Evolutionary conservation across 1,139 yeast genomes (phyloP).

Genomic region (Scheffersomyces segobiensis): DNA sequence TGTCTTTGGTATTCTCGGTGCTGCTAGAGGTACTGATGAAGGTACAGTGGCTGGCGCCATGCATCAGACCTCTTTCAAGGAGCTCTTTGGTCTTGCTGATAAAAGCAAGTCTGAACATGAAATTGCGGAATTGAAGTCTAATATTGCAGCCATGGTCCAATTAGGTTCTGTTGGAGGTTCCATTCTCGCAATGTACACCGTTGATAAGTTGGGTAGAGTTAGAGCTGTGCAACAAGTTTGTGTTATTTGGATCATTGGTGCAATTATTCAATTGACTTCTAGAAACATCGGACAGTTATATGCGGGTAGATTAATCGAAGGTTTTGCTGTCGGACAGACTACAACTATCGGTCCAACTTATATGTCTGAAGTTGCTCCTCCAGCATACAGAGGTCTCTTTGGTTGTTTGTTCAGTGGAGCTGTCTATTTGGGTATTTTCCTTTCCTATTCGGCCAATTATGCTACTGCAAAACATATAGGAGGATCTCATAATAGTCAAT

Average conservation of each 20-base stretch:
- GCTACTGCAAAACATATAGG: slow-evolving; percentile 38
- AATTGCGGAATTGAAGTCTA: slow-evolving; percentile 51
- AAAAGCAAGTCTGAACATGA: slow-evolving; percentile 30
- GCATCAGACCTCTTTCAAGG: slow-evolving; percentile 43
- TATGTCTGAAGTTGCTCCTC: slow-evolving; percentile 55
- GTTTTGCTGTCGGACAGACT: slow-evolving; percentile 58
- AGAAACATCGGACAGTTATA: slow-evolving; percentile 49
- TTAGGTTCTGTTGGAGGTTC: slow-evolving; percentile 62
- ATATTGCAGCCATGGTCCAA: slow-evolving; percentile 63
- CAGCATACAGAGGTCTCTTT: slow-evolving; percentile 52
- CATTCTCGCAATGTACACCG: slow-evolving; percentile 49
- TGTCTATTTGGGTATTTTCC: slow-evolving; percentile 54
- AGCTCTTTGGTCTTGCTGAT: slow-evolving; percentile 49
- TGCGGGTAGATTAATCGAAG: slow-evolving; percentile 56
- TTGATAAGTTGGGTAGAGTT: slow-evolving; percentile 57
- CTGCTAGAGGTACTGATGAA: slow-evolving; percentile 66
- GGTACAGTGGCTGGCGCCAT: slow-evolving; percentile 50
- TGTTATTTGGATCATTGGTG: slow-evolving; percentile 48
- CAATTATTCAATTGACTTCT: slow-evolving; percentile 50
- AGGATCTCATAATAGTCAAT: slow-evolving; percentile 29
- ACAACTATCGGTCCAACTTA: slow-evolving; percentile 59
- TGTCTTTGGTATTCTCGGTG: slow-evolving; percentile 31
- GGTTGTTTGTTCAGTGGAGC: slow-evolving; percentile 55
- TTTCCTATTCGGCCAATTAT: slow-evolving; percentile 51
- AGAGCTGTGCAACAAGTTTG: slow-evolving; percentile 50